Conservation (phyloP, 1,284 basidiomycete species). For the Ganoderma multipileum region DNA sequence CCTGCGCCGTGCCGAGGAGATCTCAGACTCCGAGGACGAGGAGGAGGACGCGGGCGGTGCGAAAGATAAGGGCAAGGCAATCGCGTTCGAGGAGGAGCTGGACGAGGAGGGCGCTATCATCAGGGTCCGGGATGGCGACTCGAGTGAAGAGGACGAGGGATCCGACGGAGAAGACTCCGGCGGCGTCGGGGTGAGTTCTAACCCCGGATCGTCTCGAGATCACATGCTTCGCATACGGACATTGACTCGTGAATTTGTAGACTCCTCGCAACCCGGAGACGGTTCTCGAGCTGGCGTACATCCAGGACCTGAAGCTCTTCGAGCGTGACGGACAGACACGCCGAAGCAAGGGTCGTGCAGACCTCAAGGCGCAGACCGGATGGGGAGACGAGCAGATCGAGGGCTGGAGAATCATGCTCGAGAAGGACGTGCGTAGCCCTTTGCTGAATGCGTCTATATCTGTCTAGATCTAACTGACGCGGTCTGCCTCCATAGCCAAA, state of each 20-base stretch:
- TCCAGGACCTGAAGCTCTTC: conserved; percentile 76
- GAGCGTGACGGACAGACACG: conserved; percentile 78
- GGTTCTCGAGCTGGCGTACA: conserved; percentile 78
- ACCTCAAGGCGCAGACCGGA: conserved; percentile 72
- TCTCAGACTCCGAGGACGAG: conserved; percentile 72
- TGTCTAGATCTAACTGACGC: conserved; percentile 12
- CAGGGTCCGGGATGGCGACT: conserved; percentile 67
- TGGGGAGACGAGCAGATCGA: conserved; percentile 85
- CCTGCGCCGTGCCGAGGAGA: conserved; percentile 74
- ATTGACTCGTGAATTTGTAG: conserved; percentile 26
- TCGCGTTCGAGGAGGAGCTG: conserved; percentile 61
- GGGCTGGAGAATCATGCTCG: conserved; percentile 88
- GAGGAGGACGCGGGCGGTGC: conserved; percentile 44
- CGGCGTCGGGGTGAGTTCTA: conserved; percentile 32
- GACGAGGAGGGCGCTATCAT: conserved; percentile 51
- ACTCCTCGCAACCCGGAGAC: conserved; percentile 55
- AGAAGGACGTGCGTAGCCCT: conserved; percentile 70
- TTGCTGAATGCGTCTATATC: neutral
- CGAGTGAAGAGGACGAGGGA: conserved; percentile 56
- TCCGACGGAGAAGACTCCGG: conserved; percentile 50
- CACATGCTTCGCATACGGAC: neutral
- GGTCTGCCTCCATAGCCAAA: conserved; percentile 51
- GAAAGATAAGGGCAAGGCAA: conserved; percentile 34
- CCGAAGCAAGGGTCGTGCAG: conserved; percentile 66
- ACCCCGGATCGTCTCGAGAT: neutral